Evolutionary conservation across 2,329 filamentous ascomycete species (phyloP), one percentile per base, ranked within the genome.

Genomic region (Calonectria multiphialidica): DNA sequence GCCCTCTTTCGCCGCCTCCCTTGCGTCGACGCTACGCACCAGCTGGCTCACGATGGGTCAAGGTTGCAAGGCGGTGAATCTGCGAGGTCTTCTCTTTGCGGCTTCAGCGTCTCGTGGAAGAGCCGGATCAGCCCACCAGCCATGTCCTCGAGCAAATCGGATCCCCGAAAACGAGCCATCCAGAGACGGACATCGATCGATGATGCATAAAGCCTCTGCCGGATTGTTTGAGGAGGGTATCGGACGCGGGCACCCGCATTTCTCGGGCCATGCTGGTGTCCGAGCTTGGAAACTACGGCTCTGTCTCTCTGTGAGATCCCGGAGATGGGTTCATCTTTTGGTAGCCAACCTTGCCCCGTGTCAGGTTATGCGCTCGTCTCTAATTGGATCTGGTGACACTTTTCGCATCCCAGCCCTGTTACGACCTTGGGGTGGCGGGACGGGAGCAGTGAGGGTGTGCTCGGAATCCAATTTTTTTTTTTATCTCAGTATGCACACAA

Each of bases 11-110:
- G 74, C 72, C 45, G 59, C 71, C 63, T 77, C 74, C 72, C 75
- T 79, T 77, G 72, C 76, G 57, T 77, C 53, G 71, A 71, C 71
- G 67, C 74, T 75, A 61, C 76, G 69, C 47, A 66, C 45, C 25
- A 47, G 42, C 33, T 44, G 57, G 45, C 33, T 59, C 53, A 40
- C 49, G 16, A 53, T 53, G 49, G 66, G 61, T 28, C 59, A 67
- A 68, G 68, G 55, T 71, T 72, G 42, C 72, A 66, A 76, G 75
- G 76, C 77, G 77, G 77, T 79, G 77, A 77, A 79, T 77, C 66
- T 78, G 64, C 72, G 49, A 65, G 66, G 53, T 61, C 57, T 66
- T 35, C 57, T 40, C 50, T 49, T 59, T 59, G 53, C 53, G 53
- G 53, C 53, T 40, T 59, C 53, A 59, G 53, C 53, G 53, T 15